phyloP scores from a whole-genome alignment of 2,329 filamentous ascomycete genomes.

The Pseudomassariella vexata region DNA sequence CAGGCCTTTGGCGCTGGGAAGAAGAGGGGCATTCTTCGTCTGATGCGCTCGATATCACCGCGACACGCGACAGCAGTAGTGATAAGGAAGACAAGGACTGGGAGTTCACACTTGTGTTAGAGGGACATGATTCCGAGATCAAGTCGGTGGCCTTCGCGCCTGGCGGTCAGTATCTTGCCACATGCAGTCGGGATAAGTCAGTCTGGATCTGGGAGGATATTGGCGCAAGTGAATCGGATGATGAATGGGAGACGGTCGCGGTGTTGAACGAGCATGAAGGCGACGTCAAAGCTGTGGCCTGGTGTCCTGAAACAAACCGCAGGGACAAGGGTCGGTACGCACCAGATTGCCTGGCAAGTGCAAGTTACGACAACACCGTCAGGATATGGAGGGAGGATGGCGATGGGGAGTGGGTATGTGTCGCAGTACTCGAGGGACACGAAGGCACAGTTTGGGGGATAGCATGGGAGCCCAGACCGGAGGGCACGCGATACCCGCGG shows the following conservation, averaged over 20 bases:
- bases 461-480: conserved; percentile 56
- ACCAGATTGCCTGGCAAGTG: conserved; percentile 74
- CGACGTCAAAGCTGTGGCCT: conserved; percentile 90
- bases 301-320: conserved; percentile 68
- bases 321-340: conserved; percentile 42
- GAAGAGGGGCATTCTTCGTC: too few relatives aligned
- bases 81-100: conserved; percentile 73
- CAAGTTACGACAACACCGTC: conserved; percentile 92
- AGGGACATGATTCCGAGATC: conserved; percentile 94
- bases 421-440: conserved; percentile 75
- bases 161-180: conserved; percentile 74
- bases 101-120: conserved; percentile 86
- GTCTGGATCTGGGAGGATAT: conserved; percentile 99
- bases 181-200: conserved; percentile 85
- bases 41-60: conserved; percentile 21
- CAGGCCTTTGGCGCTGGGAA: conserved; percentile 73
- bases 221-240: conserved; percentile 64
- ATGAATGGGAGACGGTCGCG: conserved; percentile 95
- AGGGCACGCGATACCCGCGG: conserved; percentile 45
- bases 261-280: conserved; percentile 92
- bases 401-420: conserved; percentile 87
- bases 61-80: conserved; percentile 20
- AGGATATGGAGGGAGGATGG: conserved; percentile 84
- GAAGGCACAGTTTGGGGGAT: conserved; percentile 85
- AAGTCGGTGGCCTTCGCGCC: conserved; percentile 72